Percentiles rank a stretch among this genome's conserved stretches.
Evolutionary conservation across 192 early-diverging fungal species (phyloP).

Genomic region (Backusella tarrabulga): DNA sequence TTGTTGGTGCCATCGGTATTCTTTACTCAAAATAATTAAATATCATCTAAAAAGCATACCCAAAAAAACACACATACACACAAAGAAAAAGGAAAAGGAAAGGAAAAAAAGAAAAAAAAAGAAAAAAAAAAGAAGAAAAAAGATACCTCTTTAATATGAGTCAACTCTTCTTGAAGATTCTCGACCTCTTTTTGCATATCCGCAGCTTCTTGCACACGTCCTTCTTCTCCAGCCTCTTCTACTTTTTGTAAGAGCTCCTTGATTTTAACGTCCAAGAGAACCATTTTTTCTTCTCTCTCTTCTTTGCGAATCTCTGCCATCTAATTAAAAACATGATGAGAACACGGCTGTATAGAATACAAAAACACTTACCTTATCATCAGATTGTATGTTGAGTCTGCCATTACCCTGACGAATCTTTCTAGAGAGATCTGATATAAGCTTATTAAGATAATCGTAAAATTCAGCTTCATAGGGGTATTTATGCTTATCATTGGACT

Average conservation of each 20-base stretch:
- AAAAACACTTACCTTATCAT: slow-evolving; percentile 51
- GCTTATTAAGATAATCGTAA: slow-evolving; percentile 59
- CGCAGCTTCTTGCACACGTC: slow-evolving; percentile 71
- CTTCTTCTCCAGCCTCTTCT: slow-evolving; percentile 73
- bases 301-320: slow-evolving; percentile 58
- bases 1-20: slow-evolving; percentile 28
- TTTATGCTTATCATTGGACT: slow-evolving; percentile 60
- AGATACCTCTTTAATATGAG: slow-evolving; percentile 53
- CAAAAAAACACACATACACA: not conserved
- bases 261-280: slow-evolving; percentile 80
- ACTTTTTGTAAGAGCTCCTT: slow-evolving; percentile 60
- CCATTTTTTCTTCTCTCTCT: slow-evolving; percentile 78
- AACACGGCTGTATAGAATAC: not conserved
- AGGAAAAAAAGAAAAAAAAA: not conserved
- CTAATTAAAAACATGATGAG: not conserved
- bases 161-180: slow-evolving; percentile 62
- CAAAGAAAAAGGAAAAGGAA: not conserved
- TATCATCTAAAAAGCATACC: not conserved
- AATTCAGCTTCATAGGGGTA: slow-evolving; percentile 78
- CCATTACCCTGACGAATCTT: slow-evolving; percentile 70
- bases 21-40: not conserved
- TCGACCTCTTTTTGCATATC: slow-evolving; percentile 65
- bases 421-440: slow-evolving; percentile 68
- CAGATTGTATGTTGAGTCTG: slow-evolving; percentile 59
- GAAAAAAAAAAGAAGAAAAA: not conserved